Evolutionary conservation across 1,139 yeast genomes (phyloP).

Genomic region (Taiozyma sp.): DNA sequence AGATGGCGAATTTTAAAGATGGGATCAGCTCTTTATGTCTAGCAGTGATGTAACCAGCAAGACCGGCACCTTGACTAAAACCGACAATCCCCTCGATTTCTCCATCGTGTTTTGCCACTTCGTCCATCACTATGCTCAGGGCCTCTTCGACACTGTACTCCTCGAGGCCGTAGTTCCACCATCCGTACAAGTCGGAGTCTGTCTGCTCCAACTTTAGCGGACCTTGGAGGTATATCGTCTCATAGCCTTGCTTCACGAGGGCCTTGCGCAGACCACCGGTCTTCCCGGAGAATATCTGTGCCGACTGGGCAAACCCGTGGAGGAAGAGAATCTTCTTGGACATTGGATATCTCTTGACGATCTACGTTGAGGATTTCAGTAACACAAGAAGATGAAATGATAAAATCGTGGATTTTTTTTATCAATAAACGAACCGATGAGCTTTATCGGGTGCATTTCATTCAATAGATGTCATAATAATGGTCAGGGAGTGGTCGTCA

Average conservation of each 20-base stretch:
- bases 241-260: constrained; percentile 59
- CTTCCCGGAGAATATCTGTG: constrained; percentile 65
- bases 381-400: not conserved
- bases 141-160: constrained; percentile 31
- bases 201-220: constrained; percentile 58
- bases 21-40: constrained; percentile 33
- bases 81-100: constrained; percentile 88
- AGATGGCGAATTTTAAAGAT: constrained; percentile 61
- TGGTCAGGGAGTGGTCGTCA: too few species aligned
- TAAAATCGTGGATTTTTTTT: too few species aligned
- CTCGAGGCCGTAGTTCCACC: constrained; percentile 27
- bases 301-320: constrained; percentile 67
- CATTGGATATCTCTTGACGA: constrained; percentile 4
- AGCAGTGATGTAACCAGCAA: constrained; percentile 57
- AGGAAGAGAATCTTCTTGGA: constrained; percentile 38
- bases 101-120: constrained; percentile 43
- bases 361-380: too few species aligned
- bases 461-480: too few species aligned
- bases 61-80: constrained; percentile 91
- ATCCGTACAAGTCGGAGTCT: constrained; percentile 31
- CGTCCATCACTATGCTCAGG: constrained; percentile 37
- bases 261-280: constrained; percentile 74
- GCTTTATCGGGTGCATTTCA: too few species aligned
- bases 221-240: constrained; percentile 69
- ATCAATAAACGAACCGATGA: too few species aligned